phyloP scores from a whole-genome alignment of 768 basidiomycete species.

The Macrolepiota dolichaula region DNA sequence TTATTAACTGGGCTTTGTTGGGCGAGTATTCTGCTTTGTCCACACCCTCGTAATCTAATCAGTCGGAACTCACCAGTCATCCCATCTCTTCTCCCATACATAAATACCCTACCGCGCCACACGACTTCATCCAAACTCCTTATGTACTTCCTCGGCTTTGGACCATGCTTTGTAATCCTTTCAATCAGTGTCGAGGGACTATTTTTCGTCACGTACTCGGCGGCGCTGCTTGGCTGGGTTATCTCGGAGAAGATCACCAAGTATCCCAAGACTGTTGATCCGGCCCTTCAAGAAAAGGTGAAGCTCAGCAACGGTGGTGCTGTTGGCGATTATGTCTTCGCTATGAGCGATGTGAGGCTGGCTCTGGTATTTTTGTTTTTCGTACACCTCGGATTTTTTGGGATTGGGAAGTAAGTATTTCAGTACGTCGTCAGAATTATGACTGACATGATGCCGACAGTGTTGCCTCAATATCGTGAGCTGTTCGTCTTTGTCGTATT shows the following conservation, averaged over 20 bases:
- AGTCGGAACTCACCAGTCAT: conserved; percentile 43
- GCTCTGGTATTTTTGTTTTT: conserved; percentile 84
- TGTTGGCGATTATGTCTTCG: conserved; percentile 36
- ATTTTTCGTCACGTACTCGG: conserved; percentile 71
- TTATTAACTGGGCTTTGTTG: conserved; percentile 62
- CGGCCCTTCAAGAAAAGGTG: neutral
- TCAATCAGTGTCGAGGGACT: conserved; percentile 82
- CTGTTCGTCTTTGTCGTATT: no score
- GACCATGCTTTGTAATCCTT: conserved; percentile 72
- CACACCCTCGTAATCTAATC: neutral
- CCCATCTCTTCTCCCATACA: conserved; percentile 51
- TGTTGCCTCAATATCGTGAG: conserved; percentile 79
- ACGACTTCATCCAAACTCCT: conserved; percentile 35
- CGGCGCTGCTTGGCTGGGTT: conserved; percentile 65
- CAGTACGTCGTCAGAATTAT: neutral
- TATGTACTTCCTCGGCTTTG: conserved; percentile 48
- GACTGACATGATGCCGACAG: neutral
- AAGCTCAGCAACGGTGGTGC: neutral
- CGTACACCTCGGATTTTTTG: conserved; percentile 84
- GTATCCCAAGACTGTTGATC: neutral
- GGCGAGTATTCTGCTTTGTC: conserved; percentile 33
- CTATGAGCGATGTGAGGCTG: conserved; percentile 62
- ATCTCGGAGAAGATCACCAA: conserved; percentile 19
- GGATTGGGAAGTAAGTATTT: conserved; percentile 72
- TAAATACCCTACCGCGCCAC: conserved; percentile 29